Evolutionary conservation across 176 grass and related monocot genomes (phyloP).

Genomic region (Carex pumila): DNA sequence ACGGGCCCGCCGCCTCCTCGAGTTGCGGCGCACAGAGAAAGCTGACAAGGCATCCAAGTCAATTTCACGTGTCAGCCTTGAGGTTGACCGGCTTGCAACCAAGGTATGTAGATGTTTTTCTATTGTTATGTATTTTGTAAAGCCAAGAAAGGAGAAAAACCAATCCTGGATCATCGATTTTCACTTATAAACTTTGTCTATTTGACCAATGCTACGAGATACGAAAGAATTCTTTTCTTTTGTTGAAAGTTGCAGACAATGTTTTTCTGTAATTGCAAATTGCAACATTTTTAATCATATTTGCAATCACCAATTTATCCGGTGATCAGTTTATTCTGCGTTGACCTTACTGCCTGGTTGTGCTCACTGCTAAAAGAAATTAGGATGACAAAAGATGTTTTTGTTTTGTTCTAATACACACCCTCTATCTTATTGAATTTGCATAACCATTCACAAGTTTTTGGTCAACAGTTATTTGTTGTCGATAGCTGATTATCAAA

Average conservation of each 20-base stretch:
- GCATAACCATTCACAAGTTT: background rate
- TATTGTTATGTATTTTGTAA: background rate
- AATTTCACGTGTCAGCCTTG: conserved; percentile 55
- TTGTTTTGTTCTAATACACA: background rate
- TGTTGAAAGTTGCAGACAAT: background rate
- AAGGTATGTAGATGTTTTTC: conserved; percentile 37
- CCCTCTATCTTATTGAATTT: background rate
- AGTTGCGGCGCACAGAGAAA: conserved; percentile 53
- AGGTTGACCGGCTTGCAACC: conserved; percentile 80
- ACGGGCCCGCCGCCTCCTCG: conserved; percentile 69
- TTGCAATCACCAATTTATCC: background rate
- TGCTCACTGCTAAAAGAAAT: background rate
- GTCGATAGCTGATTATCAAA: background rate
- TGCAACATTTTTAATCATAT: too few species aligned
- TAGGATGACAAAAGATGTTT: background rate
- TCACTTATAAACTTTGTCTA: background rate
- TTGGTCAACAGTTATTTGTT: background rate
- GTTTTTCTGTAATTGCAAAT: background rate
- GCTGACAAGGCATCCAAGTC: conserved; percentile 65
- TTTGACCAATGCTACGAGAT: background rate
- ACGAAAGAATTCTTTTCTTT: background rate
- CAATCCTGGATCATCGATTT: background rate
- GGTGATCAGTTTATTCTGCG: background rate
- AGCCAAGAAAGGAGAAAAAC: background rate
- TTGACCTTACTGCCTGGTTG: background rate